A percentile compares a stretch with the other conserved stretches of the same genome.
Conservation (phyloP, 2,329 filamentous ascomycete species). For the Esteya vermicola region DNA sequence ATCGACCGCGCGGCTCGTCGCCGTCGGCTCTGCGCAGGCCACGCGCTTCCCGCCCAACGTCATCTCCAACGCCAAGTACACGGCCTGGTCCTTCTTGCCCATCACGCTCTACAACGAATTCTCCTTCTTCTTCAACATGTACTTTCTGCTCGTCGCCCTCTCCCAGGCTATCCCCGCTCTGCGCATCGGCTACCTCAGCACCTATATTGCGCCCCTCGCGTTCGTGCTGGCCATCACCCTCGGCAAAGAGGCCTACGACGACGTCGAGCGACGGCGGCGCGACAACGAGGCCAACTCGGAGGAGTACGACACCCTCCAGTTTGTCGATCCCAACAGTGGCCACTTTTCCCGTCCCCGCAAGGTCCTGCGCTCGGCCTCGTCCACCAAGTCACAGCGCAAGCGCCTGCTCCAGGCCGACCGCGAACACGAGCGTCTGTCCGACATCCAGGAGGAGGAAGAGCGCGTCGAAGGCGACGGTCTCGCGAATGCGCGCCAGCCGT, state of each 20-base stretch:
- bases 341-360: conserved; percentile 19
- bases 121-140: conserved; percentile 99
- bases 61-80: conserved; percentile 96
- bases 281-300: conserved; percentile 94
- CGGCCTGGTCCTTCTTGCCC: conserved; percentile 83
- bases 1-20: conserved; percentile 57
- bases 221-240: conserved; percentile 89
- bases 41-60: conserved; percentile 77
- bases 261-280: conserved; percentile 70
- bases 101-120: conserved; percentile 97
- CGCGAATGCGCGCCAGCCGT: conserved; percentile 16
- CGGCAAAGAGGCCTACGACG: conserved; percentile 90
- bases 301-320: conserved; percentile 63
- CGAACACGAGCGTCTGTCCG: conserved; percentile 41
- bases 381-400: conserved; percentile 23
- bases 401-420: conserved; percentile 14
- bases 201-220: conserved; percentile 81
- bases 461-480: conserved; percentile 27
- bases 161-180: conserved; percentile 85
- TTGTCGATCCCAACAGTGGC: conserved; percentile 37
- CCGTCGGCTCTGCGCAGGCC: conserved; percentile 60
- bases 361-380: conserved; percentile 31
- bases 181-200: conserved; percentile 86
- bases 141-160: conserved; percentile 87
- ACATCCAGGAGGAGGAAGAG: conserved; percentile 58